phyloP scores from a whole-genome alignment of 805 yeast species.

The Candida golubevii region DNA sequence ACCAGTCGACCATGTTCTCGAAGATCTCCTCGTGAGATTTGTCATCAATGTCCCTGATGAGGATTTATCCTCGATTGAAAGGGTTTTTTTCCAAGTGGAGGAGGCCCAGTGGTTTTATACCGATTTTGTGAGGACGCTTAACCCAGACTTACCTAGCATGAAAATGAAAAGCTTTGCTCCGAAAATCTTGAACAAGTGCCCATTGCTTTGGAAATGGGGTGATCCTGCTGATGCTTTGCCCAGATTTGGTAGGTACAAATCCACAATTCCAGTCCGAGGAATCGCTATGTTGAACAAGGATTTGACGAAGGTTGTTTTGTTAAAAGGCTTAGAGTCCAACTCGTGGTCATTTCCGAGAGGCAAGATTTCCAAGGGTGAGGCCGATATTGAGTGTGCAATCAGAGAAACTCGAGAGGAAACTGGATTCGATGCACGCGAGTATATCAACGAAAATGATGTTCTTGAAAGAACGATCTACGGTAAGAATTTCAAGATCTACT shows the following conservation, averaged over 20 bases:
- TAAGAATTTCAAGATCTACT: slow-evolving; percentile 79
- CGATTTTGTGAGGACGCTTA: slow-evolving; percentile 70
- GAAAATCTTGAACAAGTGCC: slow-evolving; percentile 62
- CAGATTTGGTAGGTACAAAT: slow-evolving; percentile 79
- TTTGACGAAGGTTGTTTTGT: slow-evolving; percentile 68
- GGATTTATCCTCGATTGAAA: slow-evolving; percentile 72
- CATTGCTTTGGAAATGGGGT: slow-evolving; percentile 80
- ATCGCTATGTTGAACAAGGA: slow-evolving; percentile 77
- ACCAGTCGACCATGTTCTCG: slow-evolving; percentile 68
- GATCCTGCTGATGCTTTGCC: slow-evolving; percentile 75
- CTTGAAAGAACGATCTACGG: slow-evolving; percentile 79
- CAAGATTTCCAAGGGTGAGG: slow-evolving; percentile 89
- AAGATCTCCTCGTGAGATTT: slow-evolving; percentile 85
- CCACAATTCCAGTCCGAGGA: slow-evolving; percentile 93
- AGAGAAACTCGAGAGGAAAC: slow-evolving; percentile 93
- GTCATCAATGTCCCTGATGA: slow-evolving; percentile 89
- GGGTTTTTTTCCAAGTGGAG: slow-evolving; percentile 90
- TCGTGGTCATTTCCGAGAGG: slow-evolving; percentile 98
- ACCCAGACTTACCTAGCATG: slow-evolving; percentile 71
- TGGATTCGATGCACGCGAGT: slow-evolving; percentile 75
- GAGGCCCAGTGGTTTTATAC: slow-evolving; percentile 98
- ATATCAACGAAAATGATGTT: slow-evolving; percentile 63
- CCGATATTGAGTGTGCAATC: slow-evolving; percentile 82
- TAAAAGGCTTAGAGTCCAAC: slow-evolving; percentile 74
- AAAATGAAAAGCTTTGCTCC: slow-evolving; percentile 75